These are phyloP conservation scores for Gnaphalium uliginosum DNA, from an alignment of 129 eudicot genomes.

Conservation along the genomic window DNA sequence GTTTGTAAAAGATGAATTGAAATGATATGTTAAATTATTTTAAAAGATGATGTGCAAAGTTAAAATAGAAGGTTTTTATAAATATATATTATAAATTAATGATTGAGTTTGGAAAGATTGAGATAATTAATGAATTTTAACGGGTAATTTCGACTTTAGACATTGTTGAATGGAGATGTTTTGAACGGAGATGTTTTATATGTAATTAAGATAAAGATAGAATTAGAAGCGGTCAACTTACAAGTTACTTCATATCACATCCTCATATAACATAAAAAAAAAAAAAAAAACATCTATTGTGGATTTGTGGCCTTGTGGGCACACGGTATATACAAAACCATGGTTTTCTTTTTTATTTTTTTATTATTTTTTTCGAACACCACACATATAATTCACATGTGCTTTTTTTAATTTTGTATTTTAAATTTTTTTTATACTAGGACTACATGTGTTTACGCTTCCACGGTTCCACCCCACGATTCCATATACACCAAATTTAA, in stretches of 20 bases:
- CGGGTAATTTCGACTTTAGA: too few species aligned
- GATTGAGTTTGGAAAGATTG: too few species aligned
- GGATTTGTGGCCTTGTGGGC: constrained; percentile 9
- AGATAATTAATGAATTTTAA: too few species aligned
- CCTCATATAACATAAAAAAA: constrained; percentile 24
- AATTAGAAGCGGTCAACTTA: constrained; percentile 22
- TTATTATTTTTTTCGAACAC: constrained; percentile 14
- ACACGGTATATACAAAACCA: constrained; percentile 32
- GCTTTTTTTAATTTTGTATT: constrained; percentile 8
- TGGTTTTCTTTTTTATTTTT: too few species aligned
- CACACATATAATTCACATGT: constrained; percentile 19
- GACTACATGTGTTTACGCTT: constrained; percentile 25
- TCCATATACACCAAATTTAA: constrained; percentile 19
- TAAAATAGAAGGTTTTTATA: too few species aligned
- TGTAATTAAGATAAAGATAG: too few species aligned
- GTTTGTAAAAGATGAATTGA: too few species aligned
- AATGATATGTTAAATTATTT: too few species aligned
- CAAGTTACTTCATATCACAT: constrained; percentile 16
- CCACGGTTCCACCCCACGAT: constrained; percentile 33
- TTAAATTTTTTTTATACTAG: neutral
- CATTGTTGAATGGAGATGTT: too few species aligned
- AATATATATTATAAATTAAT: too few species aligned
- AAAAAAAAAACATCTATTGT: constrained; percentile 22
- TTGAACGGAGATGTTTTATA: too few species aligned
- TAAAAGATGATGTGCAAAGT: too few species aligned